Base-by-base conservation (phyloP, 345 rosid species). In the Microcos paniculata region DNA sequence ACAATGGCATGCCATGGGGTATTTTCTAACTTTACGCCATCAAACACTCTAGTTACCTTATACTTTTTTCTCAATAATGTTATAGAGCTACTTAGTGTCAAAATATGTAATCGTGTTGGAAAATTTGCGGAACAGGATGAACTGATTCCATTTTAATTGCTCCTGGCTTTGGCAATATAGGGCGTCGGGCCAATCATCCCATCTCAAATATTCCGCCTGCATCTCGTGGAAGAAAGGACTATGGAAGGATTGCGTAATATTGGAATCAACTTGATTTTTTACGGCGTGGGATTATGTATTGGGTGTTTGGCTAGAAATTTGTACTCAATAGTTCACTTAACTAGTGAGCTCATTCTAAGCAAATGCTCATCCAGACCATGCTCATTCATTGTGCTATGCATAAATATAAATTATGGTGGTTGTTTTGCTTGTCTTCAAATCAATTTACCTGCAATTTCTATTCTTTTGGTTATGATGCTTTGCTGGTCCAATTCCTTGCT, bases 221-320 rank as follows among this genome's bases (percentile, higher is more conserved):
- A 82, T 89, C 96, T 56, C 93, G 92, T 51, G 96, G 94, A 78
- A 93, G 91, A 87, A 90, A 88, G 84, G 98, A 96, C 81, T 84
- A 87, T 72, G 99, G 94, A 84, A 92, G 91, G 86, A 90, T 90
- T 80, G 82, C 90, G 67, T 93, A 84, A 85, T 81, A 84, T 82
- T 53, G 82, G 72, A 70, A 79, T 79, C 77, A 30, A 71, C 69
- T 81, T 80, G 71, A 77, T 73, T 79, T 87, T 76, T 76, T 79
- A 46, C 56, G 31, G 76, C 59, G 83, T 86, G 88, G 79, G 80
- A 79, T 80, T 79, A 70, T 80, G 85, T 90, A 76, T 75, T 86
- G 81, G 85, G 83, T 80, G 82, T 75, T 85, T 82, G 87, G 85
- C 80, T 80, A 87, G 87, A 82, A 84, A 82, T 72, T 75, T 86